Percentiles rank a stretch among this genome's conserved stretches.
phyloP scores from a whole-genome alignment of 768 basidiomycete genomes.

The Mycena venus region DNA sequence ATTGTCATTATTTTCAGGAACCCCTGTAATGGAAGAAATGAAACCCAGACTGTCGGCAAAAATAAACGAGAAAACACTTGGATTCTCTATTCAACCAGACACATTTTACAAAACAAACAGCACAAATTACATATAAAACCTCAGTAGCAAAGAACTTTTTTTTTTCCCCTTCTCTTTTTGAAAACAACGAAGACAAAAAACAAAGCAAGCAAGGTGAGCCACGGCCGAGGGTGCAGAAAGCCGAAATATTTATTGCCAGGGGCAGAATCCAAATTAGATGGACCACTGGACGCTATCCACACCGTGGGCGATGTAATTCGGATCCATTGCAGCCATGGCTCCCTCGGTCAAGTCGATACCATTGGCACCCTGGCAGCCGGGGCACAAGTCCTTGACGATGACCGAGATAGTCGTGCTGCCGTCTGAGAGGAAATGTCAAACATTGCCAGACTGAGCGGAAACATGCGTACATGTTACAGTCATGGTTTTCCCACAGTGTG shows the following conservation, averaged over 20 bases:
- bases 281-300: slow-evolving; percentile 11
- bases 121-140: background rate
- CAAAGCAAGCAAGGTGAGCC: background rate
- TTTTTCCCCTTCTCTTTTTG: background rate
- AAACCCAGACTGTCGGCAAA: background rate
- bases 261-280: background rate
- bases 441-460: background rate
- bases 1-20: no score
- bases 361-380: slow-evolving; percentile 22
- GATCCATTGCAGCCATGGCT: slow-evolving; percentile 18
- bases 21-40: no score
- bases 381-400: slow-evolving; percentile 12
- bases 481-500: slow-evolving; percentile 16
- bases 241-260: background rate
- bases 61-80: background rate
- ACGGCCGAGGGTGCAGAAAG: background rate
- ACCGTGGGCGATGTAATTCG: slow-evolving; percentile 18
- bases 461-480: slow-evolving; percentile 2
- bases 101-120: background rate
- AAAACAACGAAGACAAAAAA: background rate
- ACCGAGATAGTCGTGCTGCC: background rate
- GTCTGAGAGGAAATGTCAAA: background rate
- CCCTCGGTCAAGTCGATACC: slow-evolving; percentile 26
- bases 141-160: background rate
- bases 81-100: background rate